Conservation (phyloP, 352 stramenopile genomes). For the Pythium aquatile region DNA sequence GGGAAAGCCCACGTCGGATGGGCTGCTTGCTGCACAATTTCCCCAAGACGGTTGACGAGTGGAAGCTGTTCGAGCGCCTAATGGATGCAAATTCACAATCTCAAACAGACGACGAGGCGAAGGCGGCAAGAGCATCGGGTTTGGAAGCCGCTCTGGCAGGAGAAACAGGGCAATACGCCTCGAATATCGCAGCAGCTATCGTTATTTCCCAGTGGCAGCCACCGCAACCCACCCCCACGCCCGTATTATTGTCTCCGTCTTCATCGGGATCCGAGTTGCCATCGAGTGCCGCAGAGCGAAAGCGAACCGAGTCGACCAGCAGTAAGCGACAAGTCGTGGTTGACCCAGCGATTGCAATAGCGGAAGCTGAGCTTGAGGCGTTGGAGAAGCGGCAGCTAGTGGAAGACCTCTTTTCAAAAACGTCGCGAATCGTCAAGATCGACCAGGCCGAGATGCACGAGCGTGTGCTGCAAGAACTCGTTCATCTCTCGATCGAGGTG, state of each 20-base stretch:
- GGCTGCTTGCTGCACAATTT: constrained; percentile 60
- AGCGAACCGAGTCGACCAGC: background rate
- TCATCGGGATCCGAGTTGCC: constrained; percentile 4
- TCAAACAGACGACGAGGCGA: constrained; percentile 5
- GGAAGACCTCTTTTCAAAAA: constrained; percentile 7
- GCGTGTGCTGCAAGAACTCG: constrained; percentile 11
- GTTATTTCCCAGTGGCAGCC: constrained; percentile 4
- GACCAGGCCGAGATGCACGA: constrained; percentile 20
- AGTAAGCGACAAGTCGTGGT: constrained; percentile 14
- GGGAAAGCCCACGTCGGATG: background rate
- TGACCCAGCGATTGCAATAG: constrained; percentile 16
- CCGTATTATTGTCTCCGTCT: constrained; percentile 8
- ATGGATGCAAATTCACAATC: background rate
- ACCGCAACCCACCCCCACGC: background rate
- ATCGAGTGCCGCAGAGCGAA: constrained; percentile 1
- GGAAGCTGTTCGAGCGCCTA: constrained; percentile 50
- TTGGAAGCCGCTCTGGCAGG: background rate
- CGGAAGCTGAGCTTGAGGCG: constrained; percentile 11
- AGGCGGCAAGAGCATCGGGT: background rate
- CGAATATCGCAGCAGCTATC: constrained; percentile 2
- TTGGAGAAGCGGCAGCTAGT: constrained; percentile 9
- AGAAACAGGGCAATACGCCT: background rate
- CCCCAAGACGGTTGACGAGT: constrained; percentile 47
- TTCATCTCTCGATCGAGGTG: constrained; percentile 11
- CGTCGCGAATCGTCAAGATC: constrained; percentile 8